Conservation (phyloP, 164 flowering plant genomes). For the Tetrastigma voinierianum region DNA sequence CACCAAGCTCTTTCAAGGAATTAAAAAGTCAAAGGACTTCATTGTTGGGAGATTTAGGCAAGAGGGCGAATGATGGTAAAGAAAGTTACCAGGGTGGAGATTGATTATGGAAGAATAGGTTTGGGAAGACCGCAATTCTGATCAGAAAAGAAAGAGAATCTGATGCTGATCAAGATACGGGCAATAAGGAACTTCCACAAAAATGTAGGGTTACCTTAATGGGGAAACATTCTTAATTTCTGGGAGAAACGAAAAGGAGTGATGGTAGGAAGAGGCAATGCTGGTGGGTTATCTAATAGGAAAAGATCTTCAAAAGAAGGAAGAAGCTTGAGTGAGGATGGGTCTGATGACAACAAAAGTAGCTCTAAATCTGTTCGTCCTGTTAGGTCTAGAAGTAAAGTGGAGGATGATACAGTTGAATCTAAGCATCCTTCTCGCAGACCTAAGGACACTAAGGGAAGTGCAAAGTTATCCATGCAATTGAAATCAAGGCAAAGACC, state of each 20-base stretch:
- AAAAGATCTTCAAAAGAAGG: not conserved
- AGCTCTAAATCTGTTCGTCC: constrained; percentile 15
- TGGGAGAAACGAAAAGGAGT: constrained; percentile 15
- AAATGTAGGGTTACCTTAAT: not conserved
- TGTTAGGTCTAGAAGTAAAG: constrained; percentile 21
- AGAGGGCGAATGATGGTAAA: not conserved
- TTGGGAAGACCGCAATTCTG: no score
- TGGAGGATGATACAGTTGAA: constrained; percentile 1
- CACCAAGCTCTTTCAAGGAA: constrained; percentile 9
- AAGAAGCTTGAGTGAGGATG: constrained; percentile 7
- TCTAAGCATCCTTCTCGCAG: constrained; percentile 5
- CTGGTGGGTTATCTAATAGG: not conserved
- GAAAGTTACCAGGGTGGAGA: not conserved
- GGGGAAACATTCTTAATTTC: constrained; percentile 5
- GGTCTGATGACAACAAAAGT: constrained; percentile 4
- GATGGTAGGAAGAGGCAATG: not conserved
- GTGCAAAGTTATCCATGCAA: constrained; percentile 5
- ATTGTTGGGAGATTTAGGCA: not conserved
- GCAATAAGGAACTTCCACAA: constrained; percentile 3
- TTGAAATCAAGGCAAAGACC: constrained; percentile 11
- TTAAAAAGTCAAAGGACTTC: not conserved
- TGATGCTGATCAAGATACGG: constrained; percentile 18
- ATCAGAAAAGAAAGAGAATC: constrained; percentile 34
- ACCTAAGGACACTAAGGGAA: constrained; percentile 1
- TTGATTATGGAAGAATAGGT: constrained; percentile 1